These are phyloP conservation scores for Paecilomyces niveus DNA, from an alignment of 2,329 filamentous ascomycete genomes.

Conservation along the genomic window DNA sequence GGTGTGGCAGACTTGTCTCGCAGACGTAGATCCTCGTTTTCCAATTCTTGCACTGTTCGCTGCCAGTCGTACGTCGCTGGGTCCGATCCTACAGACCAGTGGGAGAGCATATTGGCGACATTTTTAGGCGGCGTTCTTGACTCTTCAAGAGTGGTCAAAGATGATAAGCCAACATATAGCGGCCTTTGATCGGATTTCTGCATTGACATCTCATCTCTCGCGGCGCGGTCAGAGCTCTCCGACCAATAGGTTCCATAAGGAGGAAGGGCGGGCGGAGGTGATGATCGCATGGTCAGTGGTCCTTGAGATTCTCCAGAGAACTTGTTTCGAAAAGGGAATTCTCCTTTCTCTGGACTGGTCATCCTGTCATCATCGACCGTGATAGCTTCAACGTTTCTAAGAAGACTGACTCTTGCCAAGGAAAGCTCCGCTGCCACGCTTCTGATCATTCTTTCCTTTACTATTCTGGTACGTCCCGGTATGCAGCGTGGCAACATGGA, in stretches of 20 bases:
- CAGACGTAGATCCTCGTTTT: slow-evolving; percentile 13
- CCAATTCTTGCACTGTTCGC: slow-evolving; percentile 12
- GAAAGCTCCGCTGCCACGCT: slow-evolving; percentile 29
- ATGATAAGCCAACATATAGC: slow-evolving; percentile 16
- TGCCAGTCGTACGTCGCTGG: slow-evolving; percentile 30
- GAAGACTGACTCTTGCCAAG: slow-evolving; percentile 23
- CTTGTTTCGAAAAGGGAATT: neutral
- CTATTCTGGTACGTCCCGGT: slow-evolving; percentile 28
- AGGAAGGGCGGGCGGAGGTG: neutral
- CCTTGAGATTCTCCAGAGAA: neutral
- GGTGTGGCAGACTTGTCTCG: slow-evolving; percentile 10
- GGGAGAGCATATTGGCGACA: slow-evolving; percentile 23
- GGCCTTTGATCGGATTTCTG: neutral
- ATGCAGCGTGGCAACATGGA: slow-evolving; percentile 23
- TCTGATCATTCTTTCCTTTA: slow-evolving; percentile 32
- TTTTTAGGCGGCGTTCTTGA: slow-evolving; percentile 14
- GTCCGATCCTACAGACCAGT: slow-evolving; percentile 28
- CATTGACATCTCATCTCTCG: neutral
- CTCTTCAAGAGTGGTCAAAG: slow-evolving; percentile 21
- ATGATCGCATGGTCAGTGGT: neutral
- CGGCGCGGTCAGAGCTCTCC: neutral
- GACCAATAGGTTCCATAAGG: neutral
- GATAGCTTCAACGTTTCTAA: slow-evolving; percentile 6
- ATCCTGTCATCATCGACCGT: neutral
- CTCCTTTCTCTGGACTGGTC: neutral